phyloP scores from a whole-genome alignment of 768 basidiomycete species.

The Tubosaeta brunneosetosa region DNA sequence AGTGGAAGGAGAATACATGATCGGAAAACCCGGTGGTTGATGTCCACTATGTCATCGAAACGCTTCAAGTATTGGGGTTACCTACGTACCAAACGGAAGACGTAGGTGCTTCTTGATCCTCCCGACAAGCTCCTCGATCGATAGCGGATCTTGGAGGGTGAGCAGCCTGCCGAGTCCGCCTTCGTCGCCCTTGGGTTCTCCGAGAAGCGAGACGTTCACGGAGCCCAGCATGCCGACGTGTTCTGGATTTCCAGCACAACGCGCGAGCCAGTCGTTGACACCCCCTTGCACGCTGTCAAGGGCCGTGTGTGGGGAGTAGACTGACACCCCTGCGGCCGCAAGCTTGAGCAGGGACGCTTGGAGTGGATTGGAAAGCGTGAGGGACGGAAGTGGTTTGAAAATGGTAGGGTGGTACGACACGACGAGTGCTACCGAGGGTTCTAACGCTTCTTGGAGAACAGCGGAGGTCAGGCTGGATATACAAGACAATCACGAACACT shows the following conservation, averaged over 20 bases:
- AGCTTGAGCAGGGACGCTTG: constrained; percentile 78
- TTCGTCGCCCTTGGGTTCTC: constrained; percentile 40
- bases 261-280: constrained; percentile 86
- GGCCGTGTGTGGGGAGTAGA: constrained; percentile 86
- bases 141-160: constrained; percentile 51
- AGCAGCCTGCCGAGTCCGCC: constrained; percentile 71
- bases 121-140: constrained; percentile 54
- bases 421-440: constrained; percentile 57
- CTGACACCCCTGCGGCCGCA: constrained; percentile 75
- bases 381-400: constrained; percentile 66
- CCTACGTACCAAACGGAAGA: constrained; percentile 49
- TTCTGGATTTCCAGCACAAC: constrained; percentile 40
- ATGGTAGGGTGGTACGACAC: constrained; percentile 85
- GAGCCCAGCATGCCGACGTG: constrained; percentile 26
- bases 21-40: background rate
- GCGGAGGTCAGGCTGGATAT: constrained; percentile 61
- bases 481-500: constrained; percentile 18
- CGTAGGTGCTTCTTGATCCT: constrained; percentile 68
- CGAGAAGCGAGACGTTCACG: constrained; percentile 31
- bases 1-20: background rate
- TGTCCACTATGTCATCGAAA: constrained; percentile 9
- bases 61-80: constrained; percentile 8
- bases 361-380: constrained; percentile 75
- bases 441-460: constrained; percentile 65
- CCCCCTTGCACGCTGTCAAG: constrained; percentile 82